Evolutionary conservation across 2,329 filamentous ascomycete genomes (phyloP), one percentile per base, ranked within the genome.

Genomic region (Pezicula neosporulosa): DNA sequence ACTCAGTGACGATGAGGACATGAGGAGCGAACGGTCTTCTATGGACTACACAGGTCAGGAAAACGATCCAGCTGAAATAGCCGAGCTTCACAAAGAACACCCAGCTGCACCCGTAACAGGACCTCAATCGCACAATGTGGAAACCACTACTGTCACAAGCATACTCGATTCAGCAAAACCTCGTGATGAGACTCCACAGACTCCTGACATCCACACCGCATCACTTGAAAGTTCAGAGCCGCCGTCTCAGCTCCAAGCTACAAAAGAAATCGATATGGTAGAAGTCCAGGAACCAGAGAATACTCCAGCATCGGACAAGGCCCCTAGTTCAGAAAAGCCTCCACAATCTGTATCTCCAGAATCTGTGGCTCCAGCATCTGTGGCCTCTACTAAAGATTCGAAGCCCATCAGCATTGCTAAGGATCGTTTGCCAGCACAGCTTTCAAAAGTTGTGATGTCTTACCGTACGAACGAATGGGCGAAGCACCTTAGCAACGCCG

Each of bases 401-500:
- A 69, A 71, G 13, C 67, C 72, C 7, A 69, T 68, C 15, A 80
- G 71, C 44, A 67, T 87, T 52, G 83, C 78, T 5, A 78, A 77
- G 56, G 82, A 83, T 3, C 77, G 77, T 10, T 77, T 96, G 9
- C 89, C 89, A 0, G 73, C 77, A n/a, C 82, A 83, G 12, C 70
- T 91, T 33, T 94, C 91, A 1, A 86, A 82, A 54, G 81, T 96
- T 8, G 87, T 91, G 2, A 75, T 90, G 66, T 89, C 87, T 0
- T 96, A 94, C 65, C 83, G 93, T 51, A 97, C 91, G 2, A 96
- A 96, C 58, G 93, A 97, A 70, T 97, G 93, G 93, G 90, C 91
- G 0, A 97, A 96, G 67, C 90, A 96, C 67, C 76, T 96, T 10
- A 83, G 85, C 56, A 74, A 80, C 39, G 91, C 93, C 6, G 92